Conservation (phyloP, 371 early-diverging fungal genomes). For the Apophysomyces variabilis region DNA sequence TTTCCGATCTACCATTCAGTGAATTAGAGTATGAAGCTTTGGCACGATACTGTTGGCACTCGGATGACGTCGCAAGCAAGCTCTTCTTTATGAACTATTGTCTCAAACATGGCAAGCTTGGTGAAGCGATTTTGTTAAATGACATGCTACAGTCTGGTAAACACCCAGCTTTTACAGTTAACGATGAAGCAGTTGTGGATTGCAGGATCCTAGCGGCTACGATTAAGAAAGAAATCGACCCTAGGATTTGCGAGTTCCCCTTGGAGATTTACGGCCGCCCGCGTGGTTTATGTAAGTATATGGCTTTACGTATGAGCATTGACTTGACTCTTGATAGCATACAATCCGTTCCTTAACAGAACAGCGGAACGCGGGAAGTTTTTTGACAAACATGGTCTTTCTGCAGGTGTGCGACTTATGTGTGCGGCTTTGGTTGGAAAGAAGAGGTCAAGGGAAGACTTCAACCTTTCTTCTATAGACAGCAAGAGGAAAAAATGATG, state of each 20-base stretch:
- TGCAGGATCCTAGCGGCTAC: neutral
- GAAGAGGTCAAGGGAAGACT: neutral
- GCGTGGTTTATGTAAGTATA: slow-evolving; percentile 1
- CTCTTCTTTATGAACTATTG: slow-evolving; percentile 2
- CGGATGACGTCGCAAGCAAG: neutral
- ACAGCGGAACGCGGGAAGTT: neutral
- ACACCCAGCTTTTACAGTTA: neutral
- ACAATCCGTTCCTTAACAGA: neutral
- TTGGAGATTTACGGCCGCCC: slow-evolving; percentile 4
- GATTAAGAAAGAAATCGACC: neutral
- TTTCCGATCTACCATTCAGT: neutral
- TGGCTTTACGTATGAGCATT: neutral
- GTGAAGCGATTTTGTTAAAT: neutral
- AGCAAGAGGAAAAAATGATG: too few relatives aligned
- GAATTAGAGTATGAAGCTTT: neutral
- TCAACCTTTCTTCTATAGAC: too few relatives aligned
- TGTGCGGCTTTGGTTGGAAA: neutral
- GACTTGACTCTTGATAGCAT: neutral
- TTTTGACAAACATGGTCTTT: neutral
- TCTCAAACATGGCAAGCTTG: neutral
- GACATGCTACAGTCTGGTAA: neutral
- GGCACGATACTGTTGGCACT: slow-evolving; percentile 2
- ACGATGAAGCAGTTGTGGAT: neutral
- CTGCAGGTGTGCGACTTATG: slow-evolving; percentile 3
- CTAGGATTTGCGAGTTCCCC: neutral